Conservation (phyloP, 371 early-diverging fungal genomes). For the Mucor lusitanicus region DNA sequence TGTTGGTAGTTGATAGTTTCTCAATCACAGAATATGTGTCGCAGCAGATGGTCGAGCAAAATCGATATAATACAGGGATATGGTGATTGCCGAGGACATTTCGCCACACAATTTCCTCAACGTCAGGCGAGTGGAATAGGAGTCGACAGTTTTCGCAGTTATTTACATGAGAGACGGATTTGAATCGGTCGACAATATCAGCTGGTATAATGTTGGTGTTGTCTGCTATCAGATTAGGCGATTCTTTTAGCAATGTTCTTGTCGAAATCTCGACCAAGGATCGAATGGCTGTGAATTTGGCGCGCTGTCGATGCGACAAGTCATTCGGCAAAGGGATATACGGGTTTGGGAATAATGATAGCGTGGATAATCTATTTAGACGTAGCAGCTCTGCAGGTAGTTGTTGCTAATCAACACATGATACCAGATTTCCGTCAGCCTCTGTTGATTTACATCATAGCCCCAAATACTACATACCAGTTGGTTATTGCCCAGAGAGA, state of each 20-base stretch:
- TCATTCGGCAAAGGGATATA: slow-evolving; percentile 13
- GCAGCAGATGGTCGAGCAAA: slow-evolving; percentile 36
- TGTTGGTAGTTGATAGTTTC: background rate
- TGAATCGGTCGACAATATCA: slow-evolving; percentile 21
- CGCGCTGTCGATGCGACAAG: background rate
- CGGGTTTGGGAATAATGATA: slow-evolving; percentile 44
- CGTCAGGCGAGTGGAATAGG: slow-evolving; percentile 20
- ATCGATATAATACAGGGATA: slow-evolving; percentile 36
- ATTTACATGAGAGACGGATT: slow-evolving; percentile 17
- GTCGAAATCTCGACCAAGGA: slow-evolving; percentile 29
- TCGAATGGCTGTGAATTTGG: slow-evolving; percentile 1
- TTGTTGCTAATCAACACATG: slow-evolving; percentile 16
- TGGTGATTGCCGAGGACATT: slow-evolving; percentile 18
- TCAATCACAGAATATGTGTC: background rate
- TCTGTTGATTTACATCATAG: background rate
- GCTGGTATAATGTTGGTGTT: slow-evolving; percentile 6
- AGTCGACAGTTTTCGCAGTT: slow-evolving; percentile 30
- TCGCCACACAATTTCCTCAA: slow-evolving; percentile 31
- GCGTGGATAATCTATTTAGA: slow-evolving; percentile 23
- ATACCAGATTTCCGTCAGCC: background rate
- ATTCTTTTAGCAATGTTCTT: slow-evolving; percentile 7
- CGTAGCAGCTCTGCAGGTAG: slow-evolving; percentile 40
- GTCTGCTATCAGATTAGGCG: slow-evolving; percentile 3
- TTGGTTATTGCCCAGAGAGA: slow-evolving; percentile 60
- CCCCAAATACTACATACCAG: slow-evolving; percentile 36